Conservation (phyloP, 352 stramenopile genomes). For the Chrysophaeum taylorii region DNA sequence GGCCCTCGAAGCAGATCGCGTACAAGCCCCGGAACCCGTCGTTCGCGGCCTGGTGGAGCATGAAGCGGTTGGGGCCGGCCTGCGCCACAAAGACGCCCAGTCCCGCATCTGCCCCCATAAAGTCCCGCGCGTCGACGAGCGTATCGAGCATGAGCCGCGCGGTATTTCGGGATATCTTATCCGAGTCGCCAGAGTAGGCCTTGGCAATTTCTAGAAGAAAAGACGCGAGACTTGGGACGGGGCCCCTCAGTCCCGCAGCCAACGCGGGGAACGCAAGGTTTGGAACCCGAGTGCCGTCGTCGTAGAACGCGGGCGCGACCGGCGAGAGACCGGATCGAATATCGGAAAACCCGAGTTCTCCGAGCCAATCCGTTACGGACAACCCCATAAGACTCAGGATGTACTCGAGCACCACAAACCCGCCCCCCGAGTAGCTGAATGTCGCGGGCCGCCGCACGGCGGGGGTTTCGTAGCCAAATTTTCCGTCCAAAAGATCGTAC, state of each 20-base stretch:
- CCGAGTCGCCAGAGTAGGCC: conserved; percentile 14
- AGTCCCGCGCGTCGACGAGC: conserved; percentile 25
- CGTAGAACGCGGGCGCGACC: conserved; percentile 22
- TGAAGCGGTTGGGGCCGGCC: conserved; percentile 29
- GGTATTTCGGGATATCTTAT: conserved; percentile 26
- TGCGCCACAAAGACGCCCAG: conserved; percentile 33
- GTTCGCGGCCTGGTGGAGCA: conserved; percentile 36
- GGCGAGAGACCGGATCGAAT: too few species aligned
- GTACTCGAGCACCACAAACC: conserved; percentile 35
- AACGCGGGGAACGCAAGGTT: conserved; percentile 33
- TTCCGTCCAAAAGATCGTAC: conserved; percentile 3
- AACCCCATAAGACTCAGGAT: too few species aligned
- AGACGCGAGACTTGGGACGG: conserved; percentile 12
- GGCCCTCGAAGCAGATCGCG: conserved; percentile 37
- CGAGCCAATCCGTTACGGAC: too few species aligned
- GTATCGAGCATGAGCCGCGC: conserved; percentile 26
- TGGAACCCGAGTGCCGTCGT: conserved; percentile 15
- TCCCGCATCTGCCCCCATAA: conserved; percentile 33
- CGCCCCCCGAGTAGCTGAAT: conserved; percentile 33
- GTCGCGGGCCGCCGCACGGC: conserved; percentile 18
- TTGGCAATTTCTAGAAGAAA: conserved; percentile 24
- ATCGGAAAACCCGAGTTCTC: too few species aligned
- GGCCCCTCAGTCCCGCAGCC: conserved; percentile 29
- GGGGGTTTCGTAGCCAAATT: conserved; percentile 21
- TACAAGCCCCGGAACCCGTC: conserved; percentile 35